Evolutionary conservation across 192 early-diverging fungal species (phyloP), one percentile per base, ranked within the genome.

Genomic region (Backusella mclennaniae): DNA sequence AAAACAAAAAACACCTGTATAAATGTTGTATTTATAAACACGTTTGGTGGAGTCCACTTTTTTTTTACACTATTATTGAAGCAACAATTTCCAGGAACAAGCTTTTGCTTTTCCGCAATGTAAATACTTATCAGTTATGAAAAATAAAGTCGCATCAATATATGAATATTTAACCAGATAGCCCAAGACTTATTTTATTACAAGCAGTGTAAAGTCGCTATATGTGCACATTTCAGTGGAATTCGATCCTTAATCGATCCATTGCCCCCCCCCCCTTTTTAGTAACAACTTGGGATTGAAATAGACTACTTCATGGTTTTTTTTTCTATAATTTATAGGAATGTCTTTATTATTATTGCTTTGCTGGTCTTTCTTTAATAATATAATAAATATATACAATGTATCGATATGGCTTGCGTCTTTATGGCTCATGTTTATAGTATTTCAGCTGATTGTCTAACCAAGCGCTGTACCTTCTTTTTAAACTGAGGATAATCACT

Each of bases 401-500:
- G 56, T 63, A 63, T 63, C 56, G 26, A 63, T 29, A 14, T 53
- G n/a, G 19, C 9, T 53, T 53, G 6, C n/a, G 1, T 59, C 53
- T 59, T 59, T 21, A 44, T 44, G 42, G 9, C 21, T 36, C 12
- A 15, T 77, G 56, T 38, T 73, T 77, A 88, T 39, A 86, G 44
- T 63, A 77, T 78, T 69, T 89, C 88, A 17, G 86, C 86, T 9
- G 88, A 86, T 67, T 80, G 74, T 76, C 89, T 76, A 52, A 87
- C 81, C 42, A 90, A 73, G 6, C 93, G 82, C 77, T 87, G 92
- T 0, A 95, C 94, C 29, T 87, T 87, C 78, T 91, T 93, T 77
- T 93, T 95, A 79, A 94, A 98, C 0, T 81, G 84, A 1, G 84
- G 42, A 81, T 81, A 89, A 77, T 92, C 82, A 36, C 92, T 85